Percentiles rank a stretch among this genome's conserved stretches.
Conservation (phyloP, 345 rosid genomes). For the Atalantia buxifolia region DNA sequence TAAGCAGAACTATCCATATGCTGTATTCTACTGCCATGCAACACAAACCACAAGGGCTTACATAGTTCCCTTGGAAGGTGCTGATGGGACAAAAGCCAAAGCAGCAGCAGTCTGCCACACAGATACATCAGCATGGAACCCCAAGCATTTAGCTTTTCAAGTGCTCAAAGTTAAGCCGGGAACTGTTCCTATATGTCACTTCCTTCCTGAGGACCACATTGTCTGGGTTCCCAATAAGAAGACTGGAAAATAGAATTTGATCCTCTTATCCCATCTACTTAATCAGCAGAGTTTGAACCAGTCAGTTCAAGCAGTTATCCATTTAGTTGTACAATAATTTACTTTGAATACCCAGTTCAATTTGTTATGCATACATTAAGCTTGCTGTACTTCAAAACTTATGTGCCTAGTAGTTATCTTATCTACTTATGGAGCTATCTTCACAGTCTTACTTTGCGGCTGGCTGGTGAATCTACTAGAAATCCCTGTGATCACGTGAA, state of each 20-base stretch:
- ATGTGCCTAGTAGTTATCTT: neutral
- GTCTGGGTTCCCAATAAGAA: conserved; percentile 57
- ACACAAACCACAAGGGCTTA: conserved; percentile 48
- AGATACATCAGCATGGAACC: conserved; percentile 82
- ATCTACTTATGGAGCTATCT: neutral
- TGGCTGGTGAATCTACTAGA: neutral
- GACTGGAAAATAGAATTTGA: conserved; percentile 2
- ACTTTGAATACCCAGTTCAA: neutral
- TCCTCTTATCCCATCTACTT: neutral
- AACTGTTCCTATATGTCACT: conserved; percentile 64
- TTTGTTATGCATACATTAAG: conserved; percentile 12
- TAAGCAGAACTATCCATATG: conserved; percentile 73
- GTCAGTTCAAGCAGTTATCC: neutral
- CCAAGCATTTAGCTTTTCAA: conserved; percentile 75
- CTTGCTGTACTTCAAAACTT: neutral
- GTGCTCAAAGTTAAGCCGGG: conserved; percentile 77
- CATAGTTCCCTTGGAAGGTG: conserved; percentile 56
- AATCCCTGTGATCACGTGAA: neutral
- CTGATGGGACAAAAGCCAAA: conserved; percentile 53
- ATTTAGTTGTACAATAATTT: conserved; percentile 18
- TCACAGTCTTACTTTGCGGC: neutral
- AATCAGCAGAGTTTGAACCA: conserved; percentile 9
- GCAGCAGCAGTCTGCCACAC: conserved; percentile 86
- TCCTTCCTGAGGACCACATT: conserved; percentile 75
- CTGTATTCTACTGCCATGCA: conserved; percentile 81